phyloP scores from a whole-genome alignment of 306 rosid species.

The Trifolium fragiferum region DNA sequence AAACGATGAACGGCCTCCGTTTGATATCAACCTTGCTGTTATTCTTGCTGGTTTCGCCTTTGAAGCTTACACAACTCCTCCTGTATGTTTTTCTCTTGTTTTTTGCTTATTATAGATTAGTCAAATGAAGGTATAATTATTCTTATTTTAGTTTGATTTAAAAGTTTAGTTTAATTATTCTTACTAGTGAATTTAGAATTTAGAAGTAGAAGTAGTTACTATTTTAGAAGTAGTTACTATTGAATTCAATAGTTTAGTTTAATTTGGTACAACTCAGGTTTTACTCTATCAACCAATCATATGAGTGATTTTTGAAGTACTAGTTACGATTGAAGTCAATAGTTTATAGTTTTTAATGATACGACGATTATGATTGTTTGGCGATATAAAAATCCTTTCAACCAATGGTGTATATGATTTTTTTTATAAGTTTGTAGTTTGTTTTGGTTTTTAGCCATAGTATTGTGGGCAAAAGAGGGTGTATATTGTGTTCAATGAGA shows the following conservation, averaged over 20 bases:
- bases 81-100: conserved; percentile 51
- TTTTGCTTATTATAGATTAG: background rate
- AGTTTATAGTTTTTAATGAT: background rate
- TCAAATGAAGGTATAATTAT: background rate
- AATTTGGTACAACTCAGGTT: too few species aligned
- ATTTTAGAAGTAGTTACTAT: too few species aligned
- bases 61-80: conserved; percentile 82
- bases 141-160: background rate
- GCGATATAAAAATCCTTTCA: too few species aligned
- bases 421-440: background rate
- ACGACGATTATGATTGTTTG: background rate
- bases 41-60: conserved; percentile 93
- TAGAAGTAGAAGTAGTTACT: too few species aligned
- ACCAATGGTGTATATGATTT: background rate
- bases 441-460: background rate
- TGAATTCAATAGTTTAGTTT: too few species aligned
- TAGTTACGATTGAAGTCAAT: too few species aligned
- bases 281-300: too few species aligned
- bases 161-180: background rate
- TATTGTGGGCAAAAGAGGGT: too few species aligned
- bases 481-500: background rate
- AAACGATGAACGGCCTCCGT: conserved; percentile 61
- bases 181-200: too few species aligned
- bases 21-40: conserved; percentile 89
- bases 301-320: background rate